Conservation (phyloP, 2,329 filamentous ascomycete genomes). For the Penicillium sumatraense region DNA sequence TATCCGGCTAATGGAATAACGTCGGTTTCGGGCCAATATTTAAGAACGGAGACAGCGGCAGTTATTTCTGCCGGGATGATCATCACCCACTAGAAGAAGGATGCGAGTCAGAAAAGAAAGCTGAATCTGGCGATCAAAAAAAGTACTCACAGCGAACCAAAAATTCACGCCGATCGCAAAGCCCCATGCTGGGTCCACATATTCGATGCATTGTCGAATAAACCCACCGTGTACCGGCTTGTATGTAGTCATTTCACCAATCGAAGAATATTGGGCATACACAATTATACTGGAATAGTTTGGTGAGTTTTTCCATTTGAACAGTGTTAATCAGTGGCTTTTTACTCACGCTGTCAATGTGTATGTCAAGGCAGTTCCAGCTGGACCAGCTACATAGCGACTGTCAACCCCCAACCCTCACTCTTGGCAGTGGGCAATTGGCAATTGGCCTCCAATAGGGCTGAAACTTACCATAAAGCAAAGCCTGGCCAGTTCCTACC, state of each 20-base stretch:
- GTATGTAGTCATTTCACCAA: conserved; percentile 39
- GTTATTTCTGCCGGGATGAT: conserved; percentile 42
- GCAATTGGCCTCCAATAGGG: too few species aligned
- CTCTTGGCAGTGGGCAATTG: too few species aligned
- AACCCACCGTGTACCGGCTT: conserved; percentile 40
- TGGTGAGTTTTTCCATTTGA: not conserved
- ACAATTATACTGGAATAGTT: conserved; percentile 31
- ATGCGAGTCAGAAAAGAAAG: not conserved
- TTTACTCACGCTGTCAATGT: conserved; percentile 33
- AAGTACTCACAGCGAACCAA: conserved; percentile 33
- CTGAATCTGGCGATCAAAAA: not conserved
- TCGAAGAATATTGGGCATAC: conserved; percentile 38
- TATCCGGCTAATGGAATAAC: conserved; percentile 35
- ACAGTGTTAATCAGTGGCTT: too few species aligned
- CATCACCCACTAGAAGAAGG: conserved; percentile 36
- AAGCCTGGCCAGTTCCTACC: conserved; percentile 42
- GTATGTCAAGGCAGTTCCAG: conserved; percentile 38
- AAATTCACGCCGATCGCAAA: conserved; percentile 42
- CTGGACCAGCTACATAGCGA: conserved; percentile 33
- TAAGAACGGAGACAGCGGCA: conserved; percentile 36
- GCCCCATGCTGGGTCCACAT: conserved; percentile 37
- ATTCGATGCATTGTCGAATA: conserved; percentile 37
- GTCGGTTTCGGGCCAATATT: conserved; percentile 37
- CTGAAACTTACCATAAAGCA: conserved; percentile 33
- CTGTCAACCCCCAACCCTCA: too few species aligned